Base-by-base conservation (phyloP, 768 basidiomycete genomes). In the Lactifluus volemus region DNA sequence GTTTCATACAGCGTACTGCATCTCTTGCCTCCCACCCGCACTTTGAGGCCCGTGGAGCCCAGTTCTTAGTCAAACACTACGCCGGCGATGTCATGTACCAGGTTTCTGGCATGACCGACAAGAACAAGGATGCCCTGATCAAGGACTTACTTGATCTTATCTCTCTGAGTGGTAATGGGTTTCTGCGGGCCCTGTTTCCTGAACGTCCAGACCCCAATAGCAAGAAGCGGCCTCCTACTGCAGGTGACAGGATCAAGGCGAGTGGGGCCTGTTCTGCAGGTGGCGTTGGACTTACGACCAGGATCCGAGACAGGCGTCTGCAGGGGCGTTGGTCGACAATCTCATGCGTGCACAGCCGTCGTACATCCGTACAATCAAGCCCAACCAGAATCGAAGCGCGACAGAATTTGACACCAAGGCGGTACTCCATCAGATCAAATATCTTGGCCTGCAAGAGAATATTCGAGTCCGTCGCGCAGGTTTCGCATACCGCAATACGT, bases 11-110 rank as follows among this genome's bases (percentile, higher is more conserved):
- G 73, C 84, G 97, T 51, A 85, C 91, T 12, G 81, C 92, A 1
- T 80, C 79, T 68, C 79, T 98, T 5, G 78, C 89, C 6, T 83
- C 85, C 5, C 96, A 96, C 73, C 78, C 92, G 19, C 95, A 99
- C 73, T 99, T 98, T 70, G 97, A 99, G 70, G 78, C 91, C 14
- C 89, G 97, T 51, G 97, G 97, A 12, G 75, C 86, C 14, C 94
- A 99, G 71, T 99, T 98, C 77, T 74, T 99, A 54, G 88, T 99
- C 64, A 88, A 85, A 69, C 97, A 99, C 70, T 99, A 98, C 70
- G 97, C 97, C 19, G 97, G 97, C 67, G 97, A 98, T 69, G 97
- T 99, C 63, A 90, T 93, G 84, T 99, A 99, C 77, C 97, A 95
- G 64, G 86, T 98, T 12, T 72, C 88, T 7, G 97, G 97, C 3